A percentile compares a stretch with the other conserved stretches of the same genome.
Evolutionary conservation across 768 basidiomycete genomes (phyloP).

Genomic region (Leccinum incarnatum): DNA sequence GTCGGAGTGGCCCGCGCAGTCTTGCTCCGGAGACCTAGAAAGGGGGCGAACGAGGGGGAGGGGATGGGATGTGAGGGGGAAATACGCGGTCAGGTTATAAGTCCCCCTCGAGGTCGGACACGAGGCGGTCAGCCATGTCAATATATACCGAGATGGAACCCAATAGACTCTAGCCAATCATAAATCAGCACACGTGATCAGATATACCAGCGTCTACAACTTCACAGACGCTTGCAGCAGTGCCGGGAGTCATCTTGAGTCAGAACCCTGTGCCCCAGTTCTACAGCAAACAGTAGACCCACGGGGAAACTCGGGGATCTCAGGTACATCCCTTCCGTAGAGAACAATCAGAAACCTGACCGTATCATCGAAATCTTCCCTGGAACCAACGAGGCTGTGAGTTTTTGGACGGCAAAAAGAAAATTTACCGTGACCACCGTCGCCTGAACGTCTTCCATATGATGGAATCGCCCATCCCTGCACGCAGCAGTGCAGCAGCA

Average conservation of each 20-base stretch:
- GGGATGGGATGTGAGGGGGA: not conserved
- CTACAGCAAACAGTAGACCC: not conserved
- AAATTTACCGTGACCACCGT: not conserved
- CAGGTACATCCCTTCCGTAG: not conserved
- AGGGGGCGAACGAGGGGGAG: slow-evolving; percentile 14
- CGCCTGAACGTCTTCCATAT: not conserved
- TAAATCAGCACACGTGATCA: slow-evolving; percentile 22
- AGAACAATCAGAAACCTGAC: no score
- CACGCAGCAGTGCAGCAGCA: not conserved
- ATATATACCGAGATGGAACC: slow-evolving; percentile 8
- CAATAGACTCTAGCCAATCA: slow-evolving; percentile 25
- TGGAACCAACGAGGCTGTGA: not conserved
- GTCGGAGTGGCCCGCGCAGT: slow-evolving; percentile 25
- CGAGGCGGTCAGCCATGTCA: slow-evolving; percentile 20
- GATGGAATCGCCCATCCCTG: not conserved
- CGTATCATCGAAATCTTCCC: not conserved
- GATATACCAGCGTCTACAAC: not conserved
- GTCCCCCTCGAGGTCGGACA: slow-evolving; percentile 26
- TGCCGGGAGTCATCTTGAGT: not conserved
- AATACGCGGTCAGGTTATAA: slow-evolving; percentile 15
- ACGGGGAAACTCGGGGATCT: not conserved
- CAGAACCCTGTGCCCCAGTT: not conserved
- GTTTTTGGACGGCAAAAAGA: not conserved
- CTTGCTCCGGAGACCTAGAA: slow-evolving; percentile 17
- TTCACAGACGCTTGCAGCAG: no score